Base-by-base conservation (phyloP, 2,329 filamentous ascomycete genomes). In the Emmonsia crescens region DNA sequence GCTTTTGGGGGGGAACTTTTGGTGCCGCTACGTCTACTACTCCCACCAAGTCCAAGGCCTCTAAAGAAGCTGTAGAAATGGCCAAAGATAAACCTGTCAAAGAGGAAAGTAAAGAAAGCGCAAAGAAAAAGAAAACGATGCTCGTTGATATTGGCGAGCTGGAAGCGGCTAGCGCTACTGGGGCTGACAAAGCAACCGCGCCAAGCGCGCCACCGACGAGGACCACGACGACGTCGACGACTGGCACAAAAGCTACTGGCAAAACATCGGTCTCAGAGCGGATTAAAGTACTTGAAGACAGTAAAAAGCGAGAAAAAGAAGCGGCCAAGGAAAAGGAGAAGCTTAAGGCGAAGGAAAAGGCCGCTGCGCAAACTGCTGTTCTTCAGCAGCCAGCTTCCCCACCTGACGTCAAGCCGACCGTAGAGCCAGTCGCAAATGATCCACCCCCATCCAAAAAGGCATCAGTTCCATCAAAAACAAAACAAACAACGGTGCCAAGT, bases 231-330 rank as follows among this genome's bases (percentile, higher is more conserved):
- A 72, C 75, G 63, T 75, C 73, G 60, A 78, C 51, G 12, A 36
- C 62, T 54, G 66, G 76, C 64, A 67, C 75, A 57, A 78, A 78
- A 67, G 68, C 73, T 62, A 62, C 73, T 27, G 71, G 68, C 56
- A 78, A 77, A 66, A 73, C 76, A 16, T 79, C 76, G 57, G 75
- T 84, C 49, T 77, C 80, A 19, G 82, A 85, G 65, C 79, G 79
- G 66, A 80, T 84, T 72, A 82, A 76, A 64, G 71, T 70, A 29
- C 71, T 80, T 44, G 78, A 80, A 62, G 70, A 74, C 61, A 68
- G 63, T 51, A 74, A 72, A 61, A 77, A 75, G 64, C 71, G 74
- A 57, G 74, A 75, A 61, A 68, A 69, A 42, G 77, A 76, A 68
- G 71, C 72, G 33, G 67, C 69, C 44, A 72, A 71, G 63, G 72